Percentiles rank a stretch among this genome's conserved stretches.
These are phyloP conservation scores for Adansonia grandidieri DNA, from an alignment of 441 rosid genomes.

Conservation along the genomic window DNA sequence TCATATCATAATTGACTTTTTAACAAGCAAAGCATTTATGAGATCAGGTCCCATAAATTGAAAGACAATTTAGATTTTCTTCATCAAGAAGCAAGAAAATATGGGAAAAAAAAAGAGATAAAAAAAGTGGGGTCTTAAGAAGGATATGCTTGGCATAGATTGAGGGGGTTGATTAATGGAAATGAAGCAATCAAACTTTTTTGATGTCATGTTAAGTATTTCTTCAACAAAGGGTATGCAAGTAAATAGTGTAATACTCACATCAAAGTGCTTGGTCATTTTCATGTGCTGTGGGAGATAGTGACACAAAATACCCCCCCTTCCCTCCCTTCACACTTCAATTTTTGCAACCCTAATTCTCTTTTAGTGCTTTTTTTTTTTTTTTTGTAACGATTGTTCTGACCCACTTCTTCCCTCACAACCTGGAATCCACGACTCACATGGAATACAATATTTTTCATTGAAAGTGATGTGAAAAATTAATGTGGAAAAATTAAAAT, in stretches of 20 bases:
- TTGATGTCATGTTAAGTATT: neutral
- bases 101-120: neutral
- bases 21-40: neutral
- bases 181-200: neutral
- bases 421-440: slow-evolving; percentile 27
- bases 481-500: neutral
- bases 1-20: neutral
- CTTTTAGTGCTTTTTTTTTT: neutral
- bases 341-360: neutral
- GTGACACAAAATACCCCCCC: neutral
- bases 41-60: neutral
- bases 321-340: neutral
- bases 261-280: slow-evolving; percentile 18
- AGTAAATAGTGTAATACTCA: neutral
- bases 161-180: neutral
- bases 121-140: neutral
- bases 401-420: slow-evolving; percentile 19
- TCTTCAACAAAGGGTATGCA: slow-evolving; percentile 18
- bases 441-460: neutral
- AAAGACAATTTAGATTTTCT: neutral
- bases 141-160: neutral
- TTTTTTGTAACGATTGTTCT: neutral
- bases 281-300: slow-evolving; percentile 27
- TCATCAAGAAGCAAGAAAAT: neutral
- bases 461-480: slow-evolving; percentile 6